phyloP scores from a whole-genome alignment of 2,329 filamentous ascomycete genomes.

The Sporothrix phasma region DNA sequence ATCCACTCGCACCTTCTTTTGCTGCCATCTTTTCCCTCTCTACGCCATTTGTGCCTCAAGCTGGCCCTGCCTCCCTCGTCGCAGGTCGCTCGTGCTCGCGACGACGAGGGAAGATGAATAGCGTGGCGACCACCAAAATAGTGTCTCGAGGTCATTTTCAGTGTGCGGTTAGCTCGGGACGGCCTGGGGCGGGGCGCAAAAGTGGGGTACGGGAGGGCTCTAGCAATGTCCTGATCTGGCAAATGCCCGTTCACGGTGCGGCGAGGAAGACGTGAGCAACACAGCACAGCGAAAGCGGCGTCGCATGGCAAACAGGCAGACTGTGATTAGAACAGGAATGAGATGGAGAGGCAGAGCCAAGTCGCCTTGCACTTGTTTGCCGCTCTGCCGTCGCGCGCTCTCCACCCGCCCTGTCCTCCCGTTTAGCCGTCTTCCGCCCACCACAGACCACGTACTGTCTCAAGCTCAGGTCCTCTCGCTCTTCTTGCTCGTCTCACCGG shows the following conservation, averaged over 20 bases:
- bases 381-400: background rate
- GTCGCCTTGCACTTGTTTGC: background rate
- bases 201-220: background rate
- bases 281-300: no score
- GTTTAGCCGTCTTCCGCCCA: background rate
- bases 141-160: background rate
- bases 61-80: no score
- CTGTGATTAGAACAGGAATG: background rate
- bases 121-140: background rate
- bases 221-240: background rate
- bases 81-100: background rate
- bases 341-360: background rate
- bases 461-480: background rate
- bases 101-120: background rate
- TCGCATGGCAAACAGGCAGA: background rate
- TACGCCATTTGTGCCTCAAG: background rate
- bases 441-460: background rate
- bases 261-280: background rate
- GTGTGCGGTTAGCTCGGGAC: conserved; percentile 1
- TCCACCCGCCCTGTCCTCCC: background rate
- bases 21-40: background rate
- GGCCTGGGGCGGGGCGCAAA: conserved; percentile 1
- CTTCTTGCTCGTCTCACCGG: background rate
- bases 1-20: background rate
- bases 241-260: background rate